Percentiles rank a stretch among this genome's conserved stretches.
phyloP scores from a whole-genome alignment of 2,329 filamentous ascomycete genomes.

The Fusarium verrucosum region DNA sequence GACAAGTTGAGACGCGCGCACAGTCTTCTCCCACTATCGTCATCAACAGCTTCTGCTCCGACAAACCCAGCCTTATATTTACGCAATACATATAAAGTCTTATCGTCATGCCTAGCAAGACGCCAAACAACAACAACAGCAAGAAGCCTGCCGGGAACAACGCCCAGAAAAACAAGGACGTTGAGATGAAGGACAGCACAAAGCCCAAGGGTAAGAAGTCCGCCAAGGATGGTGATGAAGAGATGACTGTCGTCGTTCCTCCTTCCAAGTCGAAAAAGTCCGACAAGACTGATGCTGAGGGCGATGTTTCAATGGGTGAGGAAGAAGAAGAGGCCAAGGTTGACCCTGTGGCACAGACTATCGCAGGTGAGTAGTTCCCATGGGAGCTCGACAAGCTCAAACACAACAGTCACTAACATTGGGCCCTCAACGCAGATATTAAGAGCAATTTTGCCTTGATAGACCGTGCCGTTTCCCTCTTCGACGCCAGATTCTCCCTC shows the following conservation, averaged over 20 bases:
- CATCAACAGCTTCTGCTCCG: slow-evolving; percentile 27
- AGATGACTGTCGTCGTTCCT: slow-evolving; percentile 84
- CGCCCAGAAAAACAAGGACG: slow-evolving; percentile 68
- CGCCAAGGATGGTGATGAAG: slow-evolving; percentile 74
- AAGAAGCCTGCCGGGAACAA: slow-evolving; percentile 76
- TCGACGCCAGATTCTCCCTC: slow-evolving; percentile 94
- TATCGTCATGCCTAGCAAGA: slow-evolving; percentile 73
- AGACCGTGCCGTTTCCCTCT: slow-evolving; percentile 89
- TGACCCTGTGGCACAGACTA: slow-evolving; percentile 68
- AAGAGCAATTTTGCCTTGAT: slow-evolving; percentile 92
- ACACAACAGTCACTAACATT: slow-evolving; percentile 34
- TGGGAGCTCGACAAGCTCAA: background rate
- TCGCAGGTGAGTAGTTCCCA: slow-evolving; percentile 61
- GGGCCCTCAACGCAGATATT: slow-evolving; percentile 73
- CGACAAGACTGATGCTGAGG: slow-evolving; percentile 69
- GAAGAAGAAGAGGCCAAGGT: slow-evolving; percentile 65
- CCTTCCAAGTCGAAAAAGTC: slow-evolving; percentile 73
- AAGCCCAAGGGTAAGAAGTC: slow-evolving; percentile 74
- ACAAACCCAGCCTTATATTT: slow-evolving; percentile 16
- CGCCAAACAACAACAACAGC: slow-evolving; percentile 75
- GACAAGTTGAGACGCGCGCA: slow-evolving; percentile 43
- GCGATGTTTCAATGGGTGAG: slow-evolving; percentile 76
- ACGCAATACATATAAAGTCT: slow-evolving; percentile 15
- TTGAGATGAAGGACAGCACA: slow-evolving; percentile 75
- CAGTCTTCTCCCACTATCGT: slow-evolving; percentile 30